A percentile compares a stretch with the other conserved stretches of the same genome.
Evolutionary conservation across 2,329 filamentous ascomycete genomes (phyloP).

Genomic region (Chrysoporthe austroafricana): DNA sequence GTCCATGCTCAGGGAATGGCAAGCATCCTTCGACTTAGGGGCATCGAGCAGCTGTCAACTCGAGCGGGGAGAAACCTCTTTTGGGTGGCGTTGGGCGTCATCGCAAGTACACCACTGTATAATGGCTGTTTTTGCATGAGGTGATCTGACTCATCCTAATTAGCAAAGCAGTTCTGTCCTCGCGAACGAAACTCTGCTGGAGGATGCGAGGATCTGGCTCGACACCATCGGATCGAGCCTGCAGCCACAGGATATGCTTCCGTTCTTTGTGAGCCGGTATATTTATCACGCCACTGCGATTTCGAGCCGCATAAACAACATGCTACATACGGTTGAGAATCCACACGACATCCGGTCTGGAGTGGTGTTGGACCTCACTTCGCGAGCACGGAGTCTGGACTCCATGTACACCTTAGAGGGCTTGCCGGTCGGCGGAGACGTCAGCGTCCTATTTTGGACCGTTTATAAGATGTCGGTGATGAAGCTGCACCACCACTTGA

Average conservation of each 20-base stretch:
- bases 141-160: too few relatives aligned
- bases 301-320: not conserved
- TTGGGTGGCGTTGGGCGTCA: not conserved
- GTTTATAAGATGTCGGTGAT: not conserved
- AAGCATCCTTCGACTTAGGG: not conserved
- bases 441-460: not conserved
- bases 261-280: conserved; percentile 1
- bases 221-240: conserved; percentile 3
- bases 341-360: not conserved
- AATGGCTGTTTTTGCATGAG: not conserved
- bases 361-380: not conserved
- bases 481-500: conserved; percentile 2
- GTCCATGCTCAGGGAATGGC: conserved; percentile 3
- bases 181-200: not conserved
- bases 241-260: not conserved
- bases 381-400: not conserved
- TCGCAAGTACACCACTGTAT: not conserved
- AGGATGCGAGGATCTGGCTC: conserved; percentile 1
- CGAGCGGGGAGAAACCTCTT: conserved; percentile 4
- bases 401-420: not conserved
- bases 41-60: not conserved
- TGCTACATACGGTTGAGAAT: not conserved
- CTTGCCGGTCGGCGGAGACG: not conserved
- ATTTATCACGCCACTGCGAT: not conserved
- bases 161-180: conserved; percentile 7